These are phyloP conservation scores for Elaeis oleifera DNA, from an alignment of 202 grass and related monocot genomes.

Conservation along the genomic window DNA sequence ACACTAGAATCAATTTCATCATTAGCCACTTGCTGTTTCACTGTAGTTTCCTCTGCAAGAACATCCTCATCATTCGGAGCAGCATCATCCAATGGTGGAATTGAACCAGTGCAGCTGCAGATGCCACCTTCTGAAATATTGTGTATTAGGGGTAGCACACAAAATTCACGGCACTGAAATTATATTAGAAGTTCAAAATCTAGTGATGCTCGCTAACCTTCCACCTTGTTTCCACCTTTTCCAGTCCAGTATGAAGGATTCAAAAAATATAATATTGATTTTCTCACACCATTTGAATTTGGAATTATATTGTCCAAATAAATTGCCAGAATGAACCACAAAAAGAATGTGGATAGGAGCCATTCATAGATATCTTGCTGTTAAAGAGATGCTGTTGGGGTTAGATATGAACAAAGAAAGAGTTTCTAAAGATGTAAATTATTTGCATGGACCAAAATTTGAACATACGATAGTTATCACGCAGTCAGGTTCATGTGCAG, in stretches of 20 bases:
- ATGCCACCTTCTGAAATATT: conserved; percentile 63
- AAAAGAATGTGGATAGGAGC: conserved; percentile 86
- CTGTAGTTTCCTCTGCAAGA: conserved; percentile 55
- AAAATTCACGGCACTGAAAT: too few species aligned
- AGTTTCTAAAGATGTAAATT: not conserved
- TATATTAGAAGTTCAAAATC: too few species aligned
- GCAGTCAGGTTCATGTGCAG: conserved; percentile 49
- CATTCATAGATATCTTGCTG: conserved; percentile 84
- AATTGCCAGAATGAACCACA: conserved; percentile 88
- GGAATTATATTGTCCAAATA: conserved; percentile 97
- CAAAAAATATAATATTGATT: conserved; percentile 86
- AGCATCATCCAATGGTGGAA: conserved; percentile 49
- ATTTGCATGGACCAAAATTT: conserved; percentile 10
- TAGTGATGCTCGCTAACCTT: conserved; percentile 33
- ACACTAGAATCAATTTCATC: conserved; percentile 50
- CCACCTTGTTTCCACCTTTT: conserved; percentile 64
- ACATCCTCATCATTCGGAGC: conserved; percentile 78
- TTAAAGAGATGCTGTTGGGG: conserved; percentile 24
- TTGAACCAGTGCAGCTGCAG: conserved; percentile 69
- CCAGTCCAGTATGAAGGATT: conserved; percentile 92
- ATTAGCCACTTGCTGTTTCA: conserved; percentile 47
- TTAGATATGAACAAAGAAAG: conserved; percentile 20
- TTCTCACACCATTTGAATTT: conserved; percentile 81
- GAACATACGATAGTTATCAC: conserved; percentile 75
- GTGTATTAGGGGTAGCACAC: too few species aligned